Percentiles rank a stretch among this genome's conserved stretches.
These are phyloP conservation scores for Cercis canadensis DNA, from an alignment of 306 rosid genomes.

Conservation along the genomic window DNA sequence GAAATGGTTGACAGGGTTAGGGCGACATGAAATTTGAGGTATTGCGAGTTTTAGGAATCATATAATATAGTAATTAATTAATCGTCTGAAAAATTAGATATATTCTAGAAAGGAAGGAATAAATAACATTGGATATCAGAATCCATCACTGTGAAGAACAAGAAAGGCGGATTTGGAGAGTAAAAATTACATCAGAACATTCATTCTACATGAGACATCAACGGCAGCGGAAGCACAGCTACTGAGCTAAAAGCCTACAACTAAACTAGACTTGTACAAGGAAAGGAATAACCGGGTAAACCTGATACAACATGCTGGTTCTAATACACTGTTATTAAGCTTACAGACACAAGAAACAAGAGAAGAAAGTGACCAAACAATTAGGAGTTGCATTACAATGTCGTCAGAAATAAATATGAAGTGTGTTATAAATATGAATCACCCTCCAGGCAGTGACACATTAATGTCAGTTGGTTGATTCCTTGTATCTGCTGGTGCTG, in stretches of 20 bases:
- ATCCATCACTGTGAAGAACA: conserved; percentile 41
- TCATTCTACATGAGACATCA: conserved; percentile 49
- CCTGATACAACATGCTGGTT: conserved; percentile 37
- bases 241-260: conserved; percentile 44
- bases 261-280: conserved; percentile 33
- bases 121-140: conserved; percentile 42
- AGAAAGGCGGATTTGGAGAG: conserved; percentile 40
- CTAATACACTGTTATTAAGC: conserved; percentile 38
- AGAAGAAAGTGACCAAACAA: conserved; percentile 30
- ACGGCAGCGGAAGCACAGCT: conserved; percentile 44
- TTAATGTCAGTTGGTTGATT: conserved; percentile 74
- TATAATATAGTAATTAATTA: too few species aligned
- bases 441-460: conserved; percentile 69
- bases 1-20: too few species aligned
- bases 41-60: too few species aligned
- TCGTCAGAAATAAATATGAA: conserved; percentile 46
- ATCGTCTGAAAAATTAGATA: too few species aligned
- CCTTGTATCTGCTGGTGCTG: conserved; percentile 57
- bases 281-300: conserved; percentile 18
- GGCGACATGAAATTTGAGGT: too few species aligned
- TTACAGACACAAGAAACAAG: conserved; percentile 57
- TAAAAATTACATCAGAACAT: conserved; percentile 55
- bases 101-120: background rate
- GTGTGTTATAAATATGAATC: background rate
- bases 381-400: conserved; percentile 44